Evolutionary conservation across 2,329 filamentous ascomycete species (phyloP), one percentile per base, ranked within the genome.

Genomic region (Nemania sp.): DNA sequence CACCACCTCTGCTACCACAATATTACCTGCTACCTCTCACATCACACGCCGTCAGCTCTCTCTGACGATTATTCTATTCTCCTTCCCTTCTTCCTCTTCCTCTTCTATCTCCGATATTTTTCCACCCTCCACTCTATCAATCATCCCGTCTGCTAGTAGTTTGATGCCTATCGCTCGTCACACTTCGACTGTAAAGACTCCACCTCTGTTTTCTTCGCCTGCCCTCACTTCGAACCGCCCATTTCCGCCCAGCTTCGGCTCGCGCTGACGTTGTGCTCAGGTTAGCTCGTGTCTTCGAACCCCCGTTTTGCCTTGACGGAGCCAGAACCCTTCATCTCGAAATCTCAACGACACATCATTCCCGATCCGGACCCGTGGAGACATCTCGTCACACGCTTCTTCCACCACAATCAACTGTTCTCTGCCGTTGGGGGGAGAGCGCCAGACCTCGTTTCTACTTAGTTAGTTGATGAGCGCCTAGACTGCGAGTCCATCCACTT

Each of bases 261-360:
- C 49, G 42, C 56, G 58, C 64, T 66, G 54, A 66, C 54, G 11
- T 60, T 60, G 37, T 43, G 34, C 54, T 61, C 17, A 61, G 54
- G 46, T 57, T 44, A 24, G 54, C 28, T 45, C 45, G 54, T 53
- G 55, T 48, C 60, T 49, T 49, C 46, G 46, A 57, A 52, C 44
- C 45, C 45, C 55, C 49, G 31, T 55, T 52, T 56, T 37, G 49
- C 39, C 45, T 54, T 52, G 40, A 53, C 42, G 30, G 37, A 30
- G 24, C 5, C 42, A 36, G 19, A 17, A 12, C 19, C 15, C 20
- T 40, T 31, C 39, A 47, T 46, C 44, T 54, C 40, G 39, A 36
- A 31, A 43, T 17, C 19, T 28, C 28, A 23, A 20, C 23, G 30
- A 37, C 36, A 26, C 42, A 11, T 31, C 14, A 11, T 26, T 50